Base-by-base conservation (phyloP, 148 eudicot species). In the Chenopodium suecicum region DNA sequence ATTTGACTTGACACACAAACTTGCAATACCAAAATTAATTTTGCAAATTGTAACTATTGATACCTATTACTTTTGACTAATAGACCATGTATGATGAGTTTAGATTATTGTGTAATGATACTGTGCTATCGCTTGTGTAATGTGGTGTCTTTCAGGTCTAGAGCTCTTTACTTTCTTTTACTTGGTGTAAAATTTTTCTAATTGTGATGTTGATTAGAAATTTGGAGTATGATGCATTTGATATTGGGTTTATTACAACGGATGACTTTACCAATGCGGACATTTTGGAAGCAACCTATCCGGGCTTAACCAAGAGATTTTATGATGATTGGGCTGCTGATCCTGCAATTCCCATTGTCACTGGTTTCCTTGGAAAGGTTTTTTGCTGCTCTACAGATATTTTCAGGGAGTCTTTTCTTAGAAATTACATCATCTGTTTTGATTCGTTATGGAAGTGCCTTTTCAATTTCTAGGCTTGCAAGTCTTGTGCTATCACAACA, bases 351-450 rank as follows among this genome's bases (percentile, higher is more conserved):
- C 99, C 98, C 68, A 82, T 96, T 73, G 92, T 96, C 74, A 96
- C 99, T 56, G 97, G 98, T 73, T 96, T 92, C 86, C 98, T 96
- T 77, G 99, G 99, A 80, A 96, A 96, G 99, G 99, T 93, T 71
- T 31, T 37, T 82, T 79, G 52, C 77, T 23, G 29, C 29, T 27
- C 29, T 32, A 58, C n/a, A 8, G 25, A 32, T 20, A 74, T 31
- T 66, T 48, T 29, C 52, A 9, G 63, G 54, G 25, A 52, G 14
- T 54, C 23, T 27, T 50, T 46, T 75, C 17, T 48, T 22, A 9
- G 25, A 70, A 72, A 37, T 34, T 11, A 31, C 54, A 27, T 50
- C 47, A 37, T 74, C 19, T 67, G 69, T 73, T 46, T 7, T 41
- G 60, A 41, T 52, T n/a, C 41, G 27, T 34, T 25, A 71, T 75